Conservation (phyloP, 1,284 basidiomycete species). For the Tylopilus microsporus region DNA sequence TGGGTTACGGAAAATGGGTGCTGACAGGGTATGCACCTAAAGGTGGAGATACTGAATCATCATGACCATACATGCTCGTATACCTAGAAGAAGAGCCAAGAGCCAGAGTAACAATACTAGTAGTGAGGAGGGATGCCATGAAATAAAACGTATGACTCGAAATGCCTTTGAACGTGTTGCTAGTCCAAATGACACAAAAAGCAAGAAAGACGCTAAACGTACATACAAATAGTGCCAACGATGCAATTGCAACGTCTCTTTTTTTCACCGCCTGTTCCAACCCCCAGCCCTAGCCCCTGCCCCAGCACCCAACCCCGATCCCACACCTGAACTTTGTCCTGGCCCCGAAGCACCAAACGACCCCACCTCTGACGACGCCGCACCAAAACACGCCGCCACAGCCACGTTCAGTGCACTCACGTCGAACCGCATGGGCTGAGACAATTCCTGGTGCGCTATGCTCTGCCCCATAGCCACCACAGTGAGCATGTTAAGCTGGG, state of each 20-base stretch:
- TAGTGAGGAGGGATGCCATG: too few relatives aligned
- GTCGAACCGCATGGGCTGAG: constrained; percentile 22
- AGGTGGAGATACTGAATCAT: constrained; percentile 29
- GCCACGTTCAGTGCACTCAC: constrained; percentile 10
- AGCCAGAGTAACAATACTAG: too few relatives aligned
- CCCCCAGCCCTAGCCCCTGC: not conserved
- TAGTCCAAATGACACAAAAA: not conserved
- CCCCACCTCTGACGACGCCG: constrained; percentile 10
- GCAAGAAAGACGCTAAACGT: not conserved
- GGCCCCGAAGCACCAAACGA: constrained; percentile 13
- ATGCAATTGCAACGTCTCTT: too few relatives aligned
- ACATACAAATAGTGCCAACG: not conserved
- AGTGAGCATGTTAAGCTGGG: constrained; percentile 29
- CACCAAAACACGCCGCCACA: constrained; percentile 17
- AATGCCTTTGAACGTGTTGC: not conserved
- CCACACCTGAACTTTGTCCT: constrained; percentile 1
- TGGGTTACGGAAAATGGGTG: constrained; percentile 19
- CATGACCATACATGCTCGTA: constrained; percentile 33
- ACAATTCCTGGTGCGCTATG: constrained; percentile 22
- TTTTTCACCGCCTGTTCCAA: constrained; percentile 18
- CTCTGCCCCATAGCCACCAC: constrained; percentile 22
- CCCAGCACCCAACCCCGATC: constrained; percentile 4
- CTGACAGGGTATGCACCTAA: constrained; percentile 22
- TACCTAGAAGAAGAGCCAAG: too few relatives aligned
- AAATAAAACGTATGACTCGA: too few relatives aligned